Percentiles rank a stretch among this genome's conserved stretches.
These are phyloP conservation scores for Nakazawaea wyomingensis DNA, from an alignment of 805 yeast genomes.

Conservation along the genomic window DNA sequence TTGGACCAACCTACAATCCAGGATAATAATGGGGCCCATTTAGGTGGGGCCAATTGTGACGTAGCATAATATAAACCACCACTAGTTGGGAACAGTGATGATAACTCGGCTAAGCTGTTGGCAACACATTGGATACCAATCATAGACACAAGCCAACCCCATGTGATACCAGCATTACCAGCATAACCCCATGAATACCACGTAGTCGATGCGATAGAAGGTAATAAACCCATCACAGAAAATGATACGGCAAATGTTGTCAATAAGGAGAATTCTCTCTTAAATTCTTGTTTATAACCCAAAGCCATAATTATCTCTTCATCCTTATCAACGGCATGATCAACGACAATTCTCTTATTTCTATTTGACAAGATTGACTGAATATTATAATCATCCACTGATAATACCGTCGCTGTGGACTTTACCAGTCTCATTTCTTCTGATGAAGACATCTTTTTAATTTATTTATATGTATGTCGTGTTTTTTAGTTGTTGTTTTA, in stretches of 20 bases:
- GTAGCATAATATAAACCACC: conserved; percentile 71
- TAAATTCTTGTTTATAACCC: conserved; percentile 63
- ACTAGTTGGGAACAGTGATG: conserved; percentile 62
- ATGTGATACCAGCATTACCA: conserved; percentile 60
- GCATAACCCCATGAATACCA: conserved; percentile 55
- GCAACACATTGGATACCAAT: conserved; percentile 54
- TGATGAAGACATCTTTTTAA: not conserved
- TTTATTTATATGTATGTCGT: no score
- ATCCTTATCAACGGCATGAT: conserved; percentile 42
- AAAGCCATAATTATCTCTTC: conserved; percentile 52
- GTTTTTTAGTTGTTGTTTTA: no score
- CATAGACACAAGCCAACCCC: conserved; percentile 57
- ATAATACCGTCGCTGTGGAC: conserved; percentile 24
- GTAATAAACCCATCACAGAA: conserved; percentile 59
- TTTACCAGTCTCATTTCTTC: conserved; percentile 14
- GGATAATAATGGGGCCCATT: conserved; percentile 46
- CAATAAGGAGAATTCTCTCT: conserved; percentile 53
- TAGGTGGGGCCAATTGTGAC: conserved; percentile 53
- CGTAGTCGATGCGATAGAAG: conserved; percentile 62
- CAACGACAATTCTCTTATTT: conserved; percentile 27
- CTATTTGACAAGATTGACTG: conserved; percentile 22
- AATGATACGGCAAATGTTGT: conserved; percentile 61
- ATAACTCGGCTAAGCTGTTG: conserved; percentile 57
- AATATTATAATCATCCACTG: conserved; percentile 23
- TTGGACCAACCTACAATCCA: conserved; percentile 64